Base-by-base conservation (phyloP, 306 rosid species). In the Styphnolobium japonicum region DNA sequence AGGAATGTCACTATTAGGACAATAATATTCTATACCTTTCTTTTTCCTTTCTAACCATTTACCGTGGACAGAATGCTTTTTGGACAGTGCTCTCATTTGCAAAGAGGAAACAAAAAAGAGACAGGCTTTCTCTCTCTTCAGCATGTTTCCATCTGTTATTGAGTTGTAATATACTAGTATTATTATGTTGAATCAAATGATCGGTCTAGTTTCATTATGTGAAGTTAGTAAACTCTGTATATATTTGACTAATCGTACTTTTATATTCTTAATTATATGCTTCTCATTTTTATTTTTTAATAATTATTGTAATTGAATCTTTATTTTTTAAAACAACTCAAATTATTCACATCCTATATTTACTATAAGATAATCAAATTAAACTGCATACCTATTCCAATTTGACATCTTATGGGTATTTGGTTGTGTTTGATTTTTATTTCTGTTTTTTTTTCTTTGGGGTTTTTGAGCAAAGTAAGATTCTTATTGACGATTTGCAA, bases 51-150 rank as follows among this genome's bases (percentile, higher is more conserved):
- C 60, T 51, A 65, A 62, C 78, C 75, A 58, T 51, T 86, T 65
- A 71, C 87, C 81, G 40, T 73, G 2, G 55, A 65, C 76, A 80
- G 19, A 10, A 51, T 63, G 61, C 83, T 67, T 83, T 82, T 83
- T 58, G 77, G 81, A 79, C 80, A 46, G 4, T 31, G 72, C 51
- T 78, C 73, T 78, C 80, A 78, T 73, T 73, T 67, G 77, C 80
- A 65, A 65, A 37, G 58, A 46, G 75, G 67, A 71, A 78, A 78
- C 76, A 73, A 73, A 73, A 77, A 71, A 71, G 72, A 72, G 40
- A 57, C 76, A 83, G 22, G 15, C 83, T 57, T 48, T 80, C 84
- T 75, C 84, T 84, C 81, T 80, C 76, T 36, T 75, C 67, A 63
- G 70, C 85, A 62, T 84, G 80, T 23, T 84, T 69, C 72, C 82